Base-by-base conservation (phyloP, 2,329 filamentous ascomycete genomes). In the Teratosphaeria destructans region DNA sequence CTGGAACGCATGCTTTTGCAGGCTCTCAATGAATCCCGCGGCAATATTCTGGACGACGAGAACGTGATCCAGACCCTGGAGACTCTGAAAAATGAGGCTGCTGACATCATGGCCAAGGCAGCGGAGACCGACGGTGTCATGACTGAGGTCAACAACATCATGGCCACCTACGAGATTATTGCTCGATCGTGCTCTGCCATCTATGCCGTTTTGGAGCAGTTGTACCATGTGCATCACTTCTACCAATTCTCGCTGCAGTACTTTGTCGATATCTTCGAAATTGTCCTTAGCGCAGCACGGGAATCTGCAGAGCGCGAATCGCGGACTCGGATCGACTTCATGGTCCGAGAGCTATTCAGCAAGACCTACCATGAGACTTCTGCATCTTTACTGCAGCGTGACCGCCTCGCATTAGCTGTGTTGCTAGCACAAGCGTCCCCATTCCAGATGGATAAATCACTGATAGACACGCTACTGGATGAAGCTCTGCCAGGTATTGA, bases 211-310 rank as follows among this genome's bases (percentile, higher is more conserved):
- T 80, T 99, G 62, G 95, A 99, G 77, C 93, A 99, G 74, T 83
- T 99, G 60, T 93, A 97, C 75, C 95, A 96, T 72, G 86, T 99
- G 73, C 96, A 99, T 74, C 94, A 97, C 79, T 97, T 97, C 77
- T 99, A 99, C 75, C 95, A 97, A 73, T 99, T 99, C 81, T 99
- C 94, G 43, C 82, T 99, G 61, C 92, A 96, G 74, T 99, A 96
- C 77, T 99, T 99, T 77, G 83, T 96, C 59, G 89, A 96, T 72
- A 99, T 99, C 67, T 99, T 99, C 82, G 89, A 95, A 72, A 85
- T 88, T 5, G 94, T 99, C 7, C 81, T 99, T 47, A 88, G 88
- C 66, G 82, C 85, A 60, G 95, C 95, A 74, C 86, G 87, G 69
- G 85, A 85, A 61, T 87, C 94, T 64, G 84, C 95, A 75, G 69